Base-by-base conservation (phyloP, 257 asterid species). In the Gentiana straminea region DNA sequence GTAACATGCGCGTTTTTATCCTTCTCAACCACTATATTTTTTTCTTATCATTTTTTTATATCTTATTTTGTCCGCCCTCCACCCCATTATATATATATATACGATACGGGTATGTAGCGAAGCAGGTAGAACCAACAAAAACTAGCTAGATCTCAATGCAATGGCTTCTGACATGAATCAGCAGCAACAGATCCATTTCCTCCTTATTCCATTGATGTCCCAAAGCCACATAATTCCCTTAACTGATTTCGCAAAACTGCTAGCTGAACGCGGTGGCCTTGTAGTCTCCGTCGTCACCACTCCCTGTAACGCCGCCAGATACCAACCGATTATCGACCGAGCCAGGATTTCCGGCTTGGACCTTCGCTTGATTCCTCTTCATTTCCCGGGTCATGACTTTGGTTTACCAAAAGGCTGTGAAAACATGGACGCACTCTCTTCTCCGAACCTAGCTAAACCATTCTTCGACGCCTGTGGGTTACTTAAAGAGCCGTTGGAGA, bases 361-460 rank as follows among this genome's bases (percentile, higher is more conserved):
- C 1, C 69, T 86, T 63, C 67, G 52, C 7, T 69, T 81, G 4
- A 64, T 80, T 3, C 78, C 74, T 55, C 60, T 86, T 65, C 89
- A 80, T 4, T 86, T 86, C 58, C 92, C 96, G 46, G 59, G 78
- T 43, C 58, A 55, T 6, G 76, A 86, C 63, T 78, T 71, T 1
- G 94, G 95, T 1, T 67, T 86, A 0, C 96, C 96, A 0, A 8
- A 38, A 1, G 89, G 89, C 11, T 86, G 96, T 39, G 91, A 86
- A 49, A 86, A 81, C 61, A 82, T 86, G 9, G 95, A 86, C 75
- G 73, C 76, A 60, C 83, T 86, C 34, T 89, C 94, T 2, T 81
- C 91, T 0, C 67, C 76, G 35, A 61, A 68, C 67, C 91, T 84
- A 39, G 64, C 81, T 2, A 57, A 79, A 7, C 74, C 65, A 1